Conservation (phyloP, 331 rosid species). For the Malus hybrid region DNA sequence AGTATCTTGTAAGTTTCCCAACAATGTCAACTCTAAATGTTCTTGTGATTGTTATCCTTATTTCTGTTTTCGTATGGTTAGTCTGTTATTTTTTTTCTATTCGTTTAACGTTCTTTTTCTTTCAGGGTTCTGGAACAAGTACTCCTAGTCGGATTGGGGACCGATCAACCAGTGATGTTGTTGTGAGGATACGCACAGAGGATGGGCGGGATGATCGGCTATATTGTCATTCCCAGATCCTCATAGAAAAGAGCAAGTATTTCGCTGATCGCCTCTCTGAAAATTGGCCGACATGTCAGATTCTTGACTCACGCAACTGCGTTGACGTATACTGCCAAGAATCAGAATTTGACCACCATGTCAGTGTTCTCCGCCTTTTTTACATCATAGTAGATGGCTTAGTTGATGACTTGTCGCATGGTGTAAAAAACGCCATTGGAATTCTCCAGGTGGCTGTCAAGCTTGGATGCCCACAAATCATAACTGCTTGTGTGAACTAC, state of each 20-base stretch:
- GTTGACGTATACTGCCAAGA: conserved; percentile 76
- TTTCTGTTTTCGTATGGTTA: neutral
- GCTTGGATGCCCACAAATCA: conserved; percentile 64
- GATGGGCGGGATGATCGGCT: conserved; percentile 86
- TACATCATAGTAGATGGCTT: conserved; percentile 45
- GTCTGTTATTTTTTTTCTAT: neutral
- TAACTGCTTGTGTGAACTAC: conserved; percentile 66
- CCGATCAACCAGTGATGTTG: conserved; percentile 75
- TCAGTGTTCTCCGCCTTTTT: conserved; percentile 63
- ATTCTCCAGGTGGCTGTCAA: conserved; percentile 70
- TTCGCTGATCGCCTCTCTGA: conserved; percentile 81
- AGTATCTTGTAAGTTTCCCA: conserved; percentile 40
- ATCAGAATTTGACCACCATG: conserved; percentile 66
- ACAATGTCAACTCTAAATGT: neutral
- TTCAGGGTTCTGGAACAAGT: conserved; percentile 46
- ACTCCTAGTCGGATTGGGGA: conserved; percentile 46
- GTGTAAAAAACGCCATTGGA: conserved; percentile 75
- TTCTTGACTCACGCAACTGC: conserved; percentile 77
- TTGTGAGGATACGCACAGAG: conserved; percentile 81
- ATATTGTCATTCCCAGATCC: conserved; percentile 66
- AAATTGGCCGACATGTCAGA: conserved; percentile 92
- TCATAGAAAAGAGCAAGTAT: conserved; percentile 58
- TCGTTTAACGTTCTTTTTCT: conserved; percentile 5
- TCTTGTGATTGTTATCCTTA: neutral
- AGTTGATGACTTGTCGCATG: conserved; percentile 66